Conservation (phyloP, 1,284 basidiomycete genomes). For the Naganishia albida region DNA sequence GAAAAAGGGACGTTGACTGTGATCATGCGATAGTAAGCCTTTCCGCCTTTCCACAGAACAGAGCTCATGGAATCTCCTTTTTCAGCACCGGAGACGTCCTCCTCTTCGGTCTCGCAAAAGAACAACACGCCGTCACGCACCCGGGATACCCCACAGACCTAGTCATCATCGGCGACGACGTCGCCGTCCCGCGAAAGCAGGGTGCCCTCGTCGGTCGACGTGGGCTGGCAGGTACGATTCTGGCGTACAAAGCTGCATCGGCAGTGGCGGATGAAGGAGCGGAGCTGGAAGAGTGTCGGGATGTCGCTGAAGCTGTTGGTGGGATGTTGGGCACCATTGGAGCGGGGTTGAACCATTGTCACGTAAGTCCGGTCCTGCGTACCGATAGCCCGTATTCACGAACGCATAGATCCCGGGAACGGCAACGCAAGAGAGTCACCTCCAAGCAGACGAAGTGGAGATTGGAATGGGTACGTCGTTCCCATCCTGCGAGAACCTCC, state of each 20-base stretch:
- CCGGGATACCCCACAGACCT: constrained; percentile 73
- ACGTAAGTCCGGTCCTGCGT: constrained; percentile 59
- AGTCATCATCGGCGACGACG: constrained; percentile 86
- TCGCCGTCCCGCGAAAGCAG: constrained; percentile 70
- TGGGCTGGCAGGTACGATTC: constrained; percentile 82
- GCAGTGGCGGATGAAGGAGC: constrained; percentile 74
- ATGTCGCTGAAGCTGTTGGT: constrained; percentile 68
- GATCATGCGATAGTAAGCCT: constrained; percentile 34
- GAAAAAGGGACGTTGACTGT: constrained; percentile 28
- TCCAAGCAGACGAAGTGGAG: constrained; percentile 66
- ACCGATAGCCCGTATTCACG: background rate
- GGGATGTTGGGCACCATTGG: constrained; percentile 74
- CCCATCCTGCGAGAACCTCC: background rate
- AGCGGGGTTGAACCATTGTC: constrained; percentile 87
- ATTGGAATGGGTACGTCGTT: constrained; percentile 63
- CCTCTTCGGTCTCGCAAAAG: constrained; percentile 88
- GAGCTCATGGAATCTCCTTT: background rate
- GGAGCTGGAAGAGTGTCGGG: constrained; percentile 71
- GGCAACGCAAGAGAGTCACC: constrained; percentile 50
- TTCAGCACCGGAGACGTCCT: constrained; percentile 76
- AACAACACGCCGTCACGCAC: constrained; percentile 67
- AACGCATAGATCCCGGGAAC: constrained; percentile 73
- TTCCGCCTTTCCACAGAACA: background rate
- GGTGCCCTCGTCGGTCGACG: constrained; percentile 57
- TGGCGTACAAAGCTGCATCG: constrained; percentile 90